A percentile compares a stretch with the other conserved stretches of the same genome.
phyloP scores from a whole-genome alignment of 2,329 filamentous ascomycete genomes.

The Diaporthe eres region DNA sequence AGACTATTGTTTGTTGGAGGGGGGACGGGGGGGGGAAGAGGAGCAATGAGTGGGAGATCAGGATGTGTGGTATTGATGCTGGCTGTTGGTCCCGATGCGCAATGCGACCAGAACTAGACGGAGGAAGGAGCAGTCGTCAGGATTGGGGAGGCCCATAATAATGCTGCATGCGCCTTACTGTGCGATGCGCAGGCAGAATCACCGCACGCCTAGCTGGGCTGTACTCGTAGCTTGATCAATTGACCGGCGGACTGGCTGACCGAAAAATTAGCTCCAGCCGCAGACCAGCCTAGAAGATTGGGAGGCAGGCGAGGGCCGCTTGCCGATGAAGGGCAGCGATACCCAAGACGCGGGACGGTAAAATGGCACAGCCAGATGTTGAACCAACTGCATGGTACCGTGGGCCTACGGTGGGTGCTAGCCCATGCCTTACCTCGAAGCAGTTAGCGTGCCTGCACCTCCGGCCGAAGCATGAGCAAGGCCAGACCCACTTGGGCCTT shows the following conservation, averaged over 20 bases:
- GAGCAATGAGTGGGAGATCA: neutral
- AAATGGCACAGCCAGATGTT: neutral
- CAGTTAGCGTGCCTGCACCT: neutral
- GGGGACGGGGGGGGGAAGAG: neutral
- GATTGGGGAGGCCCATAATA: constrained; percentile 8
- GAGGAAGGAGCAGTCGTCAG: constrained; percentile 14
- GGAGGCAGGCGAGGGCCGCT: neutral
- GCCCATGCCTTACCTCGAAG: neutral
- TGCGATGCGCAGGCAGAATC: constrained; percentile 6
- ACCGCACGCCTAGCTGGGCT: neutral
- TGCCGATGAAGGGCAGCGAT: neutral
- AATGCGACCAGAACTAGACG: neutral
- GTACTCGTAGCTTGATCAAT: neutral
- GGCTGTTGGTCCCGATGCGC: constrained; percentile 7
- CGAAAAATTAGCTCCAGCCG: neutral
- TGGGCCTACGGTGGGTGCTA: neutral
- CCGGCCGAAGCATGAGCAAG: neutral
- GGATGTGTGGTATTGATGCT: neutral
- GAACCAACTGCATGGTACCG: constrained; percentile 20
- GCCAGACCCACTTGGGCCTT: constrained; percentile 20
- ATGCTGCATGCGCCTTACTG: constrained; percentile 7
- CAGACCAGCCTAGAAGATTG: neutral
- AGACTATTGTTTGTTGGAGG: neutral
- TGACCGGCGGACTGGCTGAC: no score
- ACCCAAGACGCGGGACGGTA: neutral